phyloP scores from a whole-genome alignment of 805 yeast genomes.

The Hanseniaspora valbyensis region DNA sequence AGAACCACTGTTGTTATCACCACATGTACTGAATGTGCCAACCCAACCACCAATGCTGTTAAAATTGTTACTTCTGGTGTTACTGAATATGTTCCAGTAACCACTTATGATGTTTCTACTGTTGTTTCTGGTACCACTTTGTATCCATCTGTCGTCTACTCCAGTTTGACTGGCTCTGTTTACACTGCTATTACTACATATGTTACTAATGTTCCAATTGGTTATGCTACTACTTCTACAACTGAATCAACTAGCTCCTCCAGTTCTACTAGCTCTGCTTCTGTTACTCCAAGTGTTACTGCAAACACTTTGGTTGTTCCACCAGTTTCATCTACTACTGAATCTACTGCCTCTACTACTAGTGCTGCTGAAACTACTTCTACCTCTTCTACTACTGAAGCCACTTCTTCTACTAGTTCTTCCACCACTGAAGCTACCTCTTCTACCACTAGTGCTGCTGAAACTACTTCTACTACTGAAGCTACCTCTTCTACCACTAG shows the following conservation, averaged over 20 bases:
- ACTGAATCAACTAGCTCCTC: too few relatives aligned
- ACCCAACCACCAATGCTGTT: conserved; percentile 8
- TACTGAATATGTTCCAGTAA: conserved; percentile 10
- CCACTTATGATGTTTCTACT: conserved; percentile 6
- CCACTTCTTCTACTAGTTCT: neutral
- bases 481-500: conserved; percentile 7
- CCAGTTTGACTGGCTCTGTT: conserved; percentile 14
- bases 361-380: neutral
- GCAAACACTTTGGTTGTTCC: neutral
- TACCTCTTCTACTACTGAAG: neutral
- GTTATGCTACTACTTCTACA: neutral
- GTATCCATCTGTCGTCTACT: conserved; percentile 15
- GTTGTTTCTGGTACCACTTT: conserved; percentile 16
- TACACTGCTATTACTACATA: conserved; percentile 18
- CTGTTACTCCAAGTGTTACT: conserved; percentile 10
- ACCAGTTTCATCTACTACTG: neutral
- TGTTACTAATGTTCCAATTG: conserved; percentile 15
- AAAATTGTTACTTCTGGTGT: conserved; percentile 10
- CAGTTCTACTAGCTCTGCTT: neutral
- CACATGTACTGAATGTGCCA: conserved; percentile 13
- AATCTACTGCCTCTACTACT: neutral
- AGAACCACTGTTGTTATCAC: conserved; percentile 11
- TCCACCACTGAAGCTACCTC: neutral
- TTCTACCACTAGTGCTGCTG: conserved; percentile 1
- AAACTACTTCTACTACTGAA: conserved; percentile 1